Base-by-base conservation (phyloP, 768 basidiomycete genomes). In the Suillus occidentalis region DNA sequence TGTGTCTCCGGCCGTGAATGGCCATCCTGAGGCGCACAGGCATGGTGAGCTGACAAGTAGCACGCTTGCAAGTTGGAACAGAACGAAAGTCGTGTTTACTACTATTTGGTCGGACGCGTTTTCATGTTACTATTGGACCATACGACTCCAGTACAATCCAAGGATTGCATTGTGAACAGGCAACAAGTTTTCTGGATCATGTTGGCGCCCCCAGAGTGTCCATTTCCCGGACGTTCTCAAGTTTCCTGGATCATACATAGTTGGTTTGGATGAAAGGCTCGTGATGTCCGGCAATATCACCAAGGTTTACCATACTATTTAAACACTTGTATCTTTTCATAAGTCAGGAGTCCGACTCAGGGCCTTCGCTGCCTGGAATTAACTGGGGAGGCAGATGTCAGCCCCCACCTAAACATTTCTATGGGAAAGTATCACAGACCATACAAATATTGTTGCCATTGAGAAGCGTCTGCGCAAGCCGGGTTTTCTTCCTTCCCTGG, bases 401-500 rank as follows among this genome's bases (percentile, higher is more conserved):
- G 65, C 58, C 18, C 69, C 47, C 63, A 22, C 34, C 18, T n/a
- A 49, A 12, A 37, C 34, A 28, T 18, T 18, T 63, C 1, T 61
- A 43, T 28, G 20, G n/a, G 49, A 55, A 34, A 53, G n/a, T 22
- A 25, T 43, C 53, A 75, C 89, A 63, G 69, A 94, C 95, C 89
- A 98, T 97, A 73, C 95, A 97, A 49, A 99, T 98, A 68, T 97
- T 95, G 79, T 95, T 97, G 16, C 95, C 95, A 72, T 97, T 97
- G 65, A 97, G 78, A 52, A 97, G 81, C 20, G 95, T 97, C 78
- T 97, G 94, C 2, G 89, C 86, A 13, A 98, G 84, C 65, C 88
- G 85, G 4, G 92, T 97, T 73, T 85, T 87, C 76, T 91, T 94
- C 66, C 81, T 87, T 34, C 91, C 91, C 75, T 93, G 82, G 1